Percentiles rank a stretch among this genome's conserved stretches.
These are phyloP conservation scores for Pyrenula aspistea DNA, from an alignment of 495 filamentous ascomycete genomes.

Conservation along the genomic window DNA sequence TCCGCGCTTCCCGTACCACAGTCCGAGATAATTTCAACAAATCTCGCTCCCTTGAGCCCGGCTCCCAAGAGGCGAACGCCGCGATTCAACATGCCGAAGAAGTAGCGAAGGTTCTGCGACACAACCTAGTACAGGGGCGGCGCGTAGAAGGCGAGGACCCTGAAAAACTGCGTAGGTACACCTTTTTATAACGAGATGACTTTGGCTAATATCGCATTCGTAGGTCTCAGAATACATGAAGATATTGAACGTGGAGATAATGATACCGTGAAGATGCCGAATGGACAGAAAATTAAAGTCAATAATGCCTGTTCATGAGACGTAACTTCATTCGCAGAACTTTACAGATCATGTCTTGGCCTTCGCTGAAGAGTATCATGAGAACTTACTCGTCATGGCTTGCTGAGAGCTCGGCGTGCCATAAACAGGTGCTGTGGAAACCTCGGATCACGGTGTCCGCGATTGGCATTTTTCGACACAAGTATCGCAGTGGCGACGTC, in stretches of 20 bases:
- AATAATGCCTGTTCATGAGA: constrained; percentile 11
- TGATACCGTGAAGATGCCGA: constrained; percentile 56
- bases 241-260: constrained; percentile 89
- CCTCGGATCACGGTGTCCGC: no score
- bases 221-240: constrained; percentile 79
- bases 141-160: constrained; percentile 36
- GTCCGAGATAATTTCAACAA: constrained; percentile 61
- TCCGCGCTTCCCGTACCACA: constrained; percentile 55
- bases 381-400: no score
- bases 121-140: constrained; percentile 82
- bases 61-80: constrained; percentile 31
- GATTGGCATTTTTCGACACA: no score
- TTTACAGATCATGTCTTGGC: no score
- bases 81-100: constrained; percentile 69
- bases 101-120: constrained; percentile 63
- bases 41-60: constrained; percentile 43
- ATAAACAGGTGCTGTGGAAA: no score
- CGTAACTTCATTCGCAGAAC: no score
- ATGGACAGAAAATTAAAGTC: constrained; percentile 25
- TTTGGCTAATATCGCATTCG: not conserved
- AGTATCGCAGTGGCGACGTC: no score
- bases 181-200: not conserved
- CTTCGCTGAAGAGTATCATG: no score
- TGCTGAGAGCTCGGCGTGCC: no score
- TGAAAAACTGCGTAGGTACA: constrained; percentile 51